Conservation (phyloP, 1,284 basidiomycete species). For the Tilletia indica region DNA sequence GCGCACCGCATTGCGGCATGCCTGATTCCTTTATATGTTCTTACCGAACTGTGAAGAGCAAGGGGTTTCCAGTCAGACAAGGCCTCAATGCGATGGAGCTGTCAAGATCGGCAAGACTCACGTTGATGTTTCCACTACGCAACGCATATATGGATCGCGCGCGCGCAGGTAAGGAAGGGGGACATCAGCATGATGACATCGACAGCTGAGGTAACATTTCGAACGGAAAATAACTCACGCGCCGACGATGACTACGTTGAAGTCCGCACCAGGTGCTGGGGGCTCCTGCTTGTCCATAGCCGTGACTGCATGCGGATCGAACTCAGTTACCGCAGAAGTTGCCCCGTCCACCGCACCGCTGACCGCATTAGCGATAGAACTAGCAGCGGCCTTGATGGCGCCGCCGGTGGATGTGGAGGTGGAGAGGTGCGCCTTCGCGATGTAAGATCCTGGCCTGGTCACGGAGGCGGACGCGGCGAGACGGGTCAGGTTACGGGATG, state of each 20-base stretch:
- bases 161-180: too few relatives aligned
- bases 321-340: constrained; percentile 28
- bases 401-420: background rate
- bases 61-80: background rate
- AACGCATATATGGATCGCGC: background rate
- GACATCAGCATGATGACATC: background rate
- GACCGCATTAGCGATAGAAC: background rate
- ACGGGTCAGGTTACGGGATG: too few relatives aligned
- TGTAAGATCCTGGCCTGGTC: too few relatives aligned
- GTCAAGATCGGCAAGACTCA: constrained; percentile 22
- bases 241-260: constrained; percentile 54
- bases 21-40: background rate
- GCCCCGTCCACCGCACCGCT: background rate
- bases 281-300: constrained; percentile 55
- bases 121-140: constrained; percentile 47
- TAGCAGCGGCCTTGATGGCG: background rate
- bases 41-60: background rate
- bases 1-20: background rate
- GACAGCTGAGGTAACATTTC: background rate
- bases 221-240: constrained; percentile 25
- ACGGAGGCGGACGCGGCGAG: too few relatives aligned
- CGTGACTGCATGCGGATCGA: constrained; percentile 46
- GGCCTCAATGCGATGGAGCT: too few relatives aligned
- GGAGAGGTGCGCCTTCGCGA: background rate
- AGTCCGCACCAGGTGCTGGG: constrained; percentile 52